Percentiles rank a stretch among this genome's conserved stretches.
phyloP scores from a whole-genome alignment of 805 yeast species.

The Candida sanyiensis region DNA sequence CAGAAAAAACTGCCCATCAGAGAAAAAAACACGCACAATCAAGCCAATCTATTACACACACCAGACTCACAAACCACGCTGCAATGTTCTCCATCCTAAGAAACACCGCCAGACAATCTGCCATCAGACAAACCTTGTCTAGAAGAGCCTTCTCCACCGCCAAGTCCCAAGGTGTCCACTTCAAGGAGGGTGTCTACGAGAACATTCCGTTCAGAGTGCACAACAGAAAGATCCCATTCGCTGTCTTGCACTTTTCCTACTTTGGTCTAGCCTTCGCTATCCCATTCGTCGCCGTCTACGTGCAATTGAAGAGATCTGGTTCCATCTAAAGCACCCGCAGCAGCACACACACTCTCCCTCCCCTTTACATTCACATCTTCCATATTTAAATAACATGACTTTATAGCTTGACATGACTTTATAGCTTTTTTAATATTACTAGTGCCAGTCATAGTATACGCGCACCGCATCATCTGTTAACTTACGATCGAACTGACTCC shows the following conservation, averaged over 20 bases:
- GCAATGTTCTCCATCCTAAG: conserved; percentile 11
- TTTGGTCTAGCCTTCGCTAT: conserved; percentile 63
- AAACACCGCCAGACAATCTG: conserved; percentile 30
- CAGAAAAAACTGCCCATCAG: not conserved
- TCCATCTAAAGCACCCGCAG: conserved; percentile 36
- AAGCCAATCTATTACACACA: not conserved
- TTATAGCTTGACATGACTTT: too few relatives aligned
- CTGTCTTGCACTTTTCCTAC: conserved; percentile 74
- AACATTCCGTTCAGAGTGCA: conserved; percentile 94
- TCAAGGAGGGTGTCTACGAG: conserved; percentile 79
- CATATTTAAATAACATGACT: conserved; percentile 4
- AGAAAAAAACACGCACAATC: conserved; percentile 3
- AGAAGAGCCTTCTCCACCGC: conserved; percentile 51
- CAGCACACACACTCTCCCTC: too few relatives aligned
- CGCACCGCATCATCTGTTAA: too few relatives aligned
- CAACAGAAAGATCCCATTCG: conserved; percentile 87
- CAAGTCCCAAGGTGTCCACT: conserved; percentile 41
- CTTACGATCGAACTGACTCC: not conserved
- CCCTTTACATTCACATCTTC: conserved; percentile 1
- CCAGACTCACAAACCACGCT: not conserved
- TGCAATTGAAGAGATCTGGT: conserved; percentile 88
- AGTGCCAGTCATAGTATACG: too few relatives aligned
- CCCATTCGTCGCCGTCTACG: conserved; percentile 75
- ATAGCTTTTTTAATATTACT: too few relatives aligned
- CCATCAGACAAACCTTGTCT: conserved; percentile 24